Evolutionary conservation across 345 rosid genomes (phyloP), one percentile per base, ranked within the genome.

Genomic region (Salix caprea): DNA sequence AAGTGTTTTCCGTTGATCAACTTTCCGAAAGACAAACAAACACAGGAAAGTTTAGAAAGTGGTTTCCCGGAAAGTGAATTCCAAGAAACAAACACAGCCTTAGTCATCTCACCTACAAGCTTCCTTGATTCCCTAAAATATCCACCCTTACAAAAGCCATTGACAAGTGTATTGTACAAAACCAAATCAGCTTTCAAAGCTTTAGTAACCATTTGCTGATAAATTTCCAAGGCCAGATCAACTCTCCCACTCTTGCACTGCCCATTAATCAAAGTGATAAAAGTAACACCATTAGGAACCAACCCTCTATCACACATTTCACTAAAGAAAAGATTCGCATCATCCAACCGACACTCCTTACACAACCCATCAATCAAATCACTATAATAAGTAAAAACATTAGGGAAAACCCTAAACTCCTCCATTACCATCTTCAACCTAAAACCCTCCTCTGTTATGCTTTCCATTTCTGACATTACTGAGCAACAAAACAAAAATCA

Each of bases 291-390:
- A 81, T 88, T 92, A 13, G 94, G 89, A 15, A 76, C 78, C 82
- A 92, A 71, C 10, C 86, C 84, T 80, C 70, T 84, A 67, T 65
- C 83, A 60, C 84, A 80, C 97, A 92, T 92, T 78, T 91, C 94
- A 66, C 81, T 81, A 69, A 94, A 84, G 80, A 91, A 18, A 6
- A 16, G 24, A 70, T 85, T 84, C 2, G 97, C 97, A 72, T 80
- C 87, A 6, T 88, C 88, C 82, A 91, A 75, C 82, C 84, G 83
- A 56, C 79, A 42, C 76, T 78, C 87, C 73, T 87, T 90, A 61
- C 92, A 92, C 88, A 90, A 72, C 5, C 89, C 89, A 85, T 87
- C 86, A 36, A 94, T 88, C 87, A 94, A 79, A 68, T 62, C 88
- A 80, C 90, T 86, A 26, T 81, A 94, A 0, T 26, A 26, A 26